Percentiles rank a stretch among this genome's conserved stretches.
phyloP scores from a whole-genome alignment of 2,329 filamentous ascomycete species.

The Pseudogymnoascus sp. region DNA sequence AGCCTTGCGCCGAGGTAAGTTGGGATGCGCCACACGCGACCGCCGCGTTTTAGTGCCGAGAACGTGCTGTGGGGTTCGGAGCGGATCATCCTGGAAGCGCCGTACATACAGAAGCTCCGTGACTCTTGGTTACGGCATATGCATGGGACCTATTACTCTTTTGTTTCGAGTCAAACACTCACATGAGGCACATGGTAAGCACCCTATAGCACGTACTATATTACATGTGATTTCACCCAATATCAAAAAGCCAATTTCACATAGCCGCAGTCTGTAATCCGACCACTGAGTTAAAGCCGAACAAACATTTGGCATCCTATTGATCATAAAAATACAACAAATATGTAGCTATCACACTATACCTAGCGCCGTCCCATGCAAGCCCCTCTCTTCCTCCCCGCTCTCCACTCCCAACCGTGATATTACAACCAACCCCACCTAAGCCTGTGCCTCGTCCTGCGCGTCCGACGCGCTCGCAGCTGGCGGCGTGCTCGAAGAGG shows the following conservation, averaged over 20 bases:
- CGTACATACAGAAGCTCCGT: neutral
- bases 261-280: neutral
- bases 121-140: neutral
- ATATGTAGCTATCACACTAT: neutral
- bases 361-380: neutral
- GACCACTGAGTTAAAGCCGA: neutral
- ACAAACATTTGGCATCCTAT: neutral
- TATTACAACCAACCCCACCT: neutral
- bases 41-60: neutral
- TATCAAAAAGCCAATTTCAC: neutral
- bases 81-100: neutral
- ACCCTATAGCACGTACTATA: neutral
- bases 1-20: neutral
- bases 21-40: neutral
- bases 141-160: neutral
- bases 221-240: conserved; percentile 1
- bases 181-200: neutral
- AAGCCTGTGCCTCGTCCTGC: neutral
- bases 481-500: neutral
- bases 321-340: neutral
- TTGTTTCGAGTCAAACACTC: neutral
- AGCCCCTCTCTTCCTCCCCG: neutral
- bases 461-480: neutral
- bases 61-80: neutral
- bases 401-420: neutral